phyloP scores from a whole-genome alignment of 805 yeast species.

The Candida ovalis region DNA sequence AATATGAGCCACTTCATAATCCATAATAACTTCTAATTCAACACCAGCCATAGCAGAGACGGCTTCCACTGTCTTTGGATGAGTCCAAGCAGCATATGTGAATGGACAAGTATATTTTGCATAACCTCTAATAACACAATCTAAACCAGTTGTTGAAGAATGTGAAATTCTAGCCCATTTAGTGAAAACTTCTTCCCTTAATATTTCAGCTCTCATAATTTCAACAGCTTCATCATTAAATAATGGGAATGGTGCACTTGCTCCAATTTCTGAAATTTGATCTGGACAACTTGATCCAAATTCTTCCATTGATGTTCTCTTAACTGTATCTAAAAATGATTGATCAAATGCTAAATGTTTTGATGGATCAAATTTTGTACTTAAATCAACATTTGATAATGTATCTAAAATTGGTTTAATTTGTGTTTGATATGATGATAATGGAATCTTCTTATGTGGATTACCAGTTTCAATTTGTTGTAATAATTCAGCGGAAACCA shows the following conservation, averaged over 20 bases:
- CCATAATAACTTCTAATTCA: constrained; percentile 51
- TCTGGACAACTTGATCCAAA: constrained; percentile 41
- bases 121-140: constrained; percentile 49
- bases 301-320: constrained; percentile 45
- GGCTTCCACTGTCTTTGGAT: constrained; percentile 52
- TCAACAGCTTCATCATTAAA: constrained; percentile 58
- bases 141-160: constrained; percentile 47
- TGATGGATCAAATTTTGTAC: constrained; percentile 35
- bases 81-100: constrained; percentile 54
- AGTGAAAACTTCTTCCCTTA: constrained; percentile 42
- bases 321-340: constrained; percentile 32
- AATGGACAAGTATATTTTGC: constrained; percentile 46
- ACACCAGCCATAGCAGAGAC: constrained; percentile 57
- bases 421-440: constrained; percentile 30
- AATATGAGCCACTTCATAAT: constrained; percentile 53
- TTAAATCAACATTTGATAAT: constrained; percentile 20
- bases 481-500: constrained; percentile 33
- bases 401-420: constrained; percentile 29
- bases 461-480: constrained; percentile 35
- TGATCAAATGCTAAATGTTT: constrained; percentile 36
- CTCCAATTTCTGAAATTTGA: constrained; percentile 54
- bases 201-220: constrained; percentile 54
- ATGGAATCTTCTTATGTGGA: constrained; percentile 33
- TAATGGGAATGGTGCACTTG: constrained; percentile 55
- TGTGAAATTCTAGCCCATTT: constrained; percentile 41